These are phyloP conservation scores for Mortierella sp. DNA, from an alignment of 371 early-diverging fungal genomes.

Conservation along the genomic window DNA sequence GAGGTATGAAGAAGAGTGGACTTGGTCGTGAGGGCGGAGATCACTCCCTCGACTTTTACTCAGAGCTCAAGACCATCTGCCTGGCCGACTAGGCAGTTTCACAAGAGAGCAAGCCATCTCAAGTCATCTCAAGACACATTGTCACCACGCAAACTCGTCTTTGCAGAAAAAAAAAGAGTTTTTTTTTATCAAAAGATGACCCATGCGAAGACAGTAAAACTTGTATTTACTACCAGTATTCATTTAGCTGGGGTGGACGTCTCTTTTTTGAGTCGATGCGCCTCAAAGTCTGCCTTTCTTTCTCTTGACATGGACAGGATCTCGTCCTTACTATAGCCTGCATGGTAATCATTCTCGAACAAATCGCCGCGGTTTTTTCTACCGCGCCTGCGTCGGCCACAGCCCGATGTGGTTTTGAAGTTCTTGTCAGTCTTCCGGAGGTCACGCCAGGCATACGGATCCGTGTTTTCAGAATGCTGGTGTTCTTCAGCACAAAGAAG, in stretches of 20 bases:
- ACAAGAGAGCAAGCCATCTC: no score
- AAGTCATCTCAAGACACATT: neutral
- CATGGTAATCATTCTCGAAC: conserved; percentile 17
- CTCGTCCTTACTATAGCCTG: conserved; percentile 15
- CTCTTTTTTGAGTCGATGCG: neutral
- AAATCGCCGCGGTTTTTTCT: conserved; percentile 14
- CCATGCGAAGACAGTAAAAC: neutral
- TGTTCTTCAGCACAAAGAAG: no score
- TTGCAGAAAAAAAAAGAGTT: neutral
- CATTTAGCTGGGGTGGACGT: neutral
- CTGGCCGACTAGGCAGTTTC: conserved; percentile 56
- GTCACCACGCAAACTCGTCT: neutral
- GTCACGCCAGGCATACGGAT: no score
- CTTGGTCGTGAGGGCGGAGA: conserved; percentile 70
- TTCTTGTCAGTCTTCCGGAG: neutral
- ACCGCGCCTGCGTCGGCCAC: conserved; percentile 14
- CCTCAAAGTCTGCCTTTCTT: conserved; percentile 4
- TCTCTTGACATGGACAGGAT: conserved; percentile 12
- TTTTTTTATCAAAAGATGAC: neutral
- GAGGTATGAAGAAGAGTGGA: conserved; percentile 64
- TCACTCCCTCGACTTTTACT: conserved; percentile 66
- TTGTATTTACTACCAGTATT: neutral
- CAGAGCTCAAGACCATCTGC: conserved; percentile 67
- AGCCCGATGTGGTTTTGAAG: neutral
- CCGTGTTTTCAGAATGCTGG: no score